Evolutionary conservation across 148 eudicot genomes (phyloP), one percentile per base, ranked within the genome.

Genomic region (Nepenthes mirabilis): DNA sequence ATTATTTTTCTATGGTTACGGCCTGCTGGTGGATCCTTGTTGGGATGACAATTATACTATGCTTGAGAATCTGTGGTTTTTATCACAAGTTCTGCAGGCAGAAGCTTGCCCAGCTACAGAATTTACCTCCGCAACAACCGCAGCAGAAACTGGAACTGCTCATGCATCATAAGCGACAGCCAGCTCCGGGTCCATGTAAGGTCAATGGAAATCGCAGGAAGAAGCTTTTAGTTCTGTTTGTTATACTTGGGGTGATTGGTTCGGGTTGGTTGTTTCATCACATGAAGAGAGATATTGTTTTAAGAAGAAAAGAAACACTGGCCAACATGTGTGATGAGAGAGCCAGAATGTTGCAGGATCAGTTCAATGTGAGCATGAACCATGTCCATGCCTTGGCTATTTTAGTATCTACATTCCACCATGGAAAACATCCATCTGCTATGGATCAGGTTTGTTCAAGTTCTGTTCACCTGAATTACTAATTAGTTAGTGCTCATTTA

Each of bases 301-400:
- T 74, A 57, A 75, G 77, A 66, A 79, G 86, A 69, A 74, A 63
- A 67, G 94, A 88, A 73, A 77, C 81, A 14, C 72, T 82, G 10
- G 63, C 78, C 45, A 84, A 78, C 79, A 93, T 93, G 99, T 93
- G 99, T 62, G 99, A 93, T 50, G 89, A 93, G 59, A 73, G 97
- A 58, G 99, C 96, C 14, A 74, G 96, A 36, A 86, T 93, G 99
- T 69, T 93, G 53, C 99, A 93, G 64, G 97, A 93, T 72, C 97
- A 89, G 72, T 93, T 93, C 60, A 89, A 86, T 66, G 97, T 86
- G 59, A 90, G 97, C 84, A 79, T 93, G 85, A 93, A 93, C 67
- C 99, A 93, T 67, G 97, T 93, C 43, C 99, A 89, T 56, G 89
- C 99, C 12, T 67, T 93, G 56, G 91, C 96, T 55, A 78, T 93